Percentiles rank a stretch among this genome's conserved stretches.
Conservation (phyloP, 441 rosid genomes). For the Jatropha multifida region DNA sequence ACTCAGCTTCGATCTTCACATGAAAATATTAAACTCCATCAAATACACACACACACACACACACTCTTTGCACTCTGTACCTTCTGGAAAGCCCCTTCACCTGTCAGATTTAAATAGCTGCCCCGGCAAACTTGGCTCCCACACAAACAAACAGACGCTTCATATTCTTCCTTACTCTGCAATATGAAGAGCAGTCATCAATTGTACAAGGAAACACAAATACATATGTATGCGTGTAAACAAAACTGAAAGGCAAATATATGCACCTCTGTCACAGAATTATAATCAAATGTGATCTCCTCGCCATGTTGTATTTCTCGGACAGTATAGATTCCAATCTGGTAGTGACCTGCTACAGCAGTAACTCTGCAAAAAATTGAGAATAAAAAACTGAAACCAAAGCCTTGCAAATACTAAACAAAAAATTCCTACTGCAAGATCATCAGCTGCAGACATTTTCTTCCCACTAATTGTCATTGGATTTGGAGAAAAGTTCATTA, state of each 20-base stretch:
- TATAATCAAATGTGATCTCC: slow-evolving; percentile 98
- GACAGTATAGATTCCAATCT: slow-evolving; percentile 91
- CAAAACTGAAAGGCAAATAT: slow-evolving; percentile 26
- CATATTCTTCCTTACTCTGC: slow-evolving; percentile 99
- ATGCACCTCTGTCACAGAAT: slow-evolving; percentile 97
- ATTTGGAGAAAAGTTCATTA: neutral
- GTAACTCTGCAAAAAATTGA: slow-evolving; percentile 72
- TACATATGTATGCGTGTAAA: neutral
- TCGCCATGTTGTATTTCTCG: slow-evolving; percentile 86
- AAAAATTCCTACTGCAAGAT: neutral
- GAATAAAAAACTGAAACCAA: slow-evolving; percentile 11
- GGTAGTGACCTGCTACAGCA: slow-evolving; percentile 98
- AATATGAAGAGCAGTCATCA: slow-evolving; percentile 30
- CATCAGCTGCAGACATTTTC: neutral
- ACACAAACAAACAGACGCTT: slow-evolving; percentile 99
- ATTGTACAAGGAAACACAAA: slow-evolving; percentile 19
- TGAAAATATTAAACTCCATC: no score
- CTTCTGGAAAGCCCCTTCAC: slow-evolving; percentile 99
- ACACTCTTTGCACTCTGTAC: slow-evolving; percentile 32
- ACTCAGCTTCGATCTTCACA: neutral
- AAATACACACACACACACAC: neutral
- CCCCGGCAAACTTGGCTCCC: slow-evolving; percentile 99
- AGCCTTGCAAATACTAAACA: slow-evolving; percentile 7
- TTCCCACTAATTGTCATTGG: neutral
- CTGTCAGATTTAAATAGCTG: slow-evolving; percentile 98